A percentile compares a stretch with the other conserved stretches of the same genome.
Conservation (phyloP, 108 stramenopile species). For the Skeletonema marinoi region DNA sequence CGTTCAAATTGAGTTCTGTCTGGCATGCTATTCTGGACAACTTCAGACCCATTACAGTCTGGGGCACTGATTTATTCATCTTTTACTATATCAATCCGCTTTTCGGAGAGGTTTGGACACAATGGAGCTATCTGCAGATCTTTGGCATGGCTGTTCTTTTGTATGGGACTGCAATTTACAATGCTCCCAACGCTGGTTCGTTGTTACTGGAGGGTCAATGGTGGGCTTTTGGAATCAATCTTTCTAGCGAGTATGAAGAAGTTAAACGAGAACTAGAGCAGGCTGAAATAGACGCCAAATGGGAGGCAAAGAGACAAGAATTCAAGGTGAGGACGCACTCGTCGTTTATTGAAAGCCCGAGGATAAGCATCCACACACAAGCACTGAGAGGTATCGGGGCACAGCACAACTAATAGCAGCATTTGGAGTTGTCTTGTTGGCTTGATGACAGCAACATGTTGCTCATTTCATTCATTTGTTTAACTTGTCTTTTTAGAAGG, state of each 20-base stretch:
- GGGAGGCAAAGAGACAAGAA: conserved; percentile 46
- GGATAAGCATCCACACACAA: conserved; percentile 63
- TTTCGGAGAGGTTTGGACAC: conserved; percentile 93
- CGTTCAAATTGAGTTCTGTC: conserved; percentile 87
- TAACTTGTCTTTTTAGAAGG: neutral
- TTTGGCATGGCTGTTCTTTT: conserved; percentile 88
- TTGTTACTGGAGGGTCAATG: conserved; percentile 75
- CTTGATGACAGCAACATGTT: neutral
- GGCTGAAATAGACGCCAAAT: conserved; percentile 55
- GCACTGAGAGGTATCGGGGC: conserved; percentile 55
- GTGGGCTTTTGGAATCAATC: conserved; percentile 67
- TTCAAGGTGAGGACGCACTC: conserved; percentile 60
- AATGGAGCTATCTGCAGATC: conserved; percentile 85
- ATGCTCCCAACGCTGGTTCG: conserved; percentile 89
- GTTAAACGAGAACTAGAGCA: conserved; percentile 59
- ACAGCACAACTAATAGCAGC: conserved; percentile 16
- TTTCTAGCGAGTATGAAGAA: conserved; percentile 63
- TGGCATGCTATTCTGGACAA: conserved; percentile 99
- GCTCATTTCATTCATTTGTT: neutral
- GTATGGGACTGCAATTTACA: conserved; percentile 96
- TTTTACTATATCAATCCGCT: conserved; percentile 76
- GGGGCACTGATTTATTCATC: conserved; percentile 86
- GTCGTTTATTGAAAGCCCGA: conserved; percentile 63
- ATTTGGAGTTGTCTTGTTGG: neutral
- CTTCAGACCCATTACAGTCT: conserved; percentile 91